Evolutionary conservation across 2,329 filamentous ascomycete genomes (phyloP), one percentile per base, ranked within the genome.

Genomic region (Trichoderma sp.): DNA sequence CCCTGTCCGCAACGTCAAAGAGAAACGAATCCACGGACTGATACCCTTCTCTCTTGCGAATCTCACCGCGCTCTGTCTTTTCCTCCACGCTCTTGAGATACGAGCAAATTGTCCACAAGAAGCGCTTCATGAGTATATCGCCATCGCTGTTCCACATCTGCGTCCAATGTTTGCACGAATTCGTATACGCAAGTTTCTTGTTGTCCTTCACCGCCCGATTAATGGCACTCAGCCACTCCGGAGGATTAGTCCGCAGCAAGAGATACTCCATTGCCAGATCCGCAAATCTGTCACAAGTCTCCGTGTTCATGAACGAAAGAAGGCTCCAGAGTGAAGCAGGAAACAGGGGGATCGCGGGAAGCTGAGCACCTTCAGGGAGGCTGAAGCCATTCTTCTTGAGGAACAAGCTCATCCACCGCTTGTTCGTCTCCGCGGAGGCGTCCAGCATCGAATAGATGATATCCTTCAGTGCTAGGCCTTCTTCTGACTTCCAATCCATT

Each of bases 361-460:
- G 58, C 1, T 44, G n/a, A 6, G 73, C 68, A 7, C 64, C 63
- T 0, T 61, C 56, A 15, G 66, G 61, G 0, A 74, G 56, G 0
- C 44, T 21, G n/a, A 78, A 71, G 0, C 68, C 63, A 50, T 78
- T 70, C 54, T 69, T 72, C n/a, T 66, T 63, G 3, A 76, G 56
- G 44, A 78, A 78, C 10, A 76, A 54, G 0, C 66, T 51, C 24
- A 72, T 71, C 76, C 76, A 79, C 26, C 72, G 72, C 3, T 39
- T 55, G 50, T 77, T 72, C 21, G 73, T 74, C 0, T 43, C 41
- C 17, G 71, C 71, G 0, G 76, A 78, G 15, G 68, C 64, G 6
- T 74, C 68, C 5, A 76, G 12, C 2, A 69, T 63, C 3, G 45
- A 41, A 19, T 50, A 45, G 14, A 51, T 52, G 5, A 63, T 28